Evolutionary conservation across 2,329 filamentous ascomycete species (phyloP), one percentile per base, ranked within the genome.

Genomic region (Fusarium oligoseptatum): DNA sequence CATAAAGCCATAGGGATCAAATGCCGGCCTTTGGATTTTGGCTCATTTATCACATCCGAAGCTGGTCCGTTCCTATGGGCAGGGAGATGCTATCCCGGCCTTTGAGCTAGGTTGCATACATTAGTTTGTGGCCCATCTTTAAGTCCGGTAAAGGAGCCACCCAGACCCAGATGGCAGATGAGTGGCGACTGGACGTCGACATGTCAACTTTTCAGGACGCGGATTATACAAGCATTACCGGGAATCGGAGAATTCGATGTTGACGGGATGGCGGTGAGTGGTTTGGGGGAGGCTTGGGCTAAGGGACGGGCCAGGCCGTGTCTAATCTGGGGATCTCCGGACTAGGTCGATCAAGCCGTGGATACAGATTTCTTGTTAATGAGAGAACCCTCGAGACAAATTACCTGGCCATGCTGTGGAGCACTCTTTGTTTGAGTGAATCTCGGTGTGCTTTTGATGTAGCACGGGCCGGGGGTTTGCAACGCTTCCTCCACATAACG

Each of bases 291-390:
- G 55, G 62, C 64, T 58, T 34, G 27, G 60, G 55, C 65, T 71
- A 68, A 60, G 61, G 66, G 66, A 69, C 68, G 71, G 71, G 62
- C 68, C 65, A 71, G 67, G 63, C 71, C 68, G 71, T 65, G 48
- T 48, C 60, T 71, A 73, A 69, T 60, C 55, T 61, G 52, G 62
- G 48, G 61, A 36, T 57, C 34, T 37, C 62, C 52, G 27, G 15
- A 20, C 58, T 57, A 22, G 48, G 57, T 45, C 39, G 37, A 37
- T 27, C 52, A 48, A 57, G 34, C 62, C 65, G 55, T 34, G 29
- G 32, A 34, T 27, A 39, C 48, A 29, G 27, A 36, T 66, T 34
- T 52, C 57, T 43, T 58, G 24, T 15, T 10, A 24, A 41, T 32
- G 20, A 34, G 55, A 43, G 43, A 34, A 37, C 29, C 12, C 29